phyloP scores from a whole-genome alignment of 306 rosid species.

The cucumber (Cucumis sativus) region DNA sequence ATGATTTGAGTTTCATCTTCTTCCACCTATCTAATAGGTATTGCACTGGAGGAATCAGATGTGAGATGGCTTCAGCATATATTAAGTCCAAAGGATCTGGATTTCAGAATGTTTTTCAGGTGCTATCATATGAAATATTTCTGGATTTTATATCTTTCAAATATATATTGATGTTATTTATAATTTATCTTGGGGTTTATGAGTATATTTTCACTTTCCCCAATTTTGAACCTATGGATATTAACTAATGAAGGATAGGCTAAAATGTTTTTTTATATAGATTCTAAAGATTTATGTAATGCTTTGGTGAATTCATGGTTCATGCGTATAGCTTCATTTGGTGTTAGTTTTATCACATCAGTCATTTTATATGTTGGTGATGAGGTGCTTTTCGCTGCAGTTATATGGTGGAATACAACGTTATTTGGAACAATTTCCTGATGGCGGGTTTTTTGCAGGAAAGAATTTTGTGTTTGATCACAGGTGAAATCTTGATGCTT shows the following conservation, averaged over 20 bases:
- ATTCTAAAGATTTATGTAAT: not conserved
- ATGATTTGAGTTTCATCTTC: not conserved
- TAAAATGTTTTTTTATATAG: not conserved
- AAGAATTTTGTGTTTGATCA: slow-evolving; percentile 96
- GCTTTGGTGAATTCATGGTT: not conserved
- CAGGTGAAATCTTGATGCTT: slow-evolving; percentile 34
- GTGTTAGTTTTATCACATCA: not conserved
- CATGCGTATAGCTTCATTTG: not conserved
- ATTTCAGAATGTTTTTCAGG: slow-evolving; percentile 90
- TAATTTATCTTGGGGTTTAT: not conserved
- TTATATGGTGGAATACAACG: slow-evolving; percentile 90
- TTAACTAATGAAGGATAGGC: not conserved
- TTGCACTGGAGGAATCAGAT: slow-evolving; percentile 94
- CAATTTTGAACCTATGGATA: not conserved
- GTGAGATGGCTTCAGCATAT: slow-evolving; percentile 98
- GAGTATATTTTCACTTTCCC: not conserved
- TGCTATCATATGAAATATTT: slow-evolving; percentile 12
- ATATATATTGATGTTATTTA: not conserved
- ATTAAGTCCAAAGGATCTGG: slow-evolving; percentile 82
- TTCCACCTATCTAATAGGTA: slow-evolving; percentile 41
- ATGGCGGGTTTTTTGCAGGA: slow-evolving; percentile 76
- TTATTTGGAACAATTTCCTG: slow-evolving; percentile 81
- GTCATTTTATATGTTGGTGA: slow-evolving; percentile 4
- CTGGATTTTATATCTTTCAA: not conserved
- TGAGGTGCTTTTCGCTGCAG: slow-evolving; percentile 31